Base-by-base conservation (phyloP, 805 yeast species). In the Zygoascus biomembranicola region DNA sequence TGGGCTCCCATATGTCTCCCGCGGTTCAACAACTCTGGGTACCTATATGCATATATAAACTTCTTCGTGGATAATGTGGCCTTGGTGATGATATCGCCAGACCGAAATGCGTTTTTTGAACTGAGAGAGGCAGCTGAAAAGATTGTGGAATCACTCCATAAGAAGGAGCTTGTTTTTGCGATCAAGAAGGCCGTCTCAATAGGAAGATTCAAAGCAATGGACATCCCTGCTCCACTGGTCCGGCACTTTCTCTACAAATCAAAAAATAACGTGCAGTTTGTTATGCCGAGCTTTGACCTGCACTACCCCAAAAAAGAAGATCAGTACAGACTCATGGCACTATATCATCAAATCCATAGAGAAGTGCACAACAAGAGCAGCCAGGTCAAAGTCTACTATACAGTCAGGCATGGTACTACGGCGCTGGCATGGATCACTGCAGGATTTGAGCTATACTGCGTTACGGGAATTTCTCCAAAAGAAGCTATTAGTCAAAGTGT, bases 1-100 rank as follows among this genome's bases (percentile, higher is more conserved):
- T 94, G 98, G 98, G 79, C 87, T 11, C 99, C 99, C 0, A 75
- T 92, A 0, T 92, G 99, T 67, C 75, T 92, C 66, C 96, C 98
- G 0, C 81, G 86, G 60, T 92, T 92, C 72, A 92, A 94, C 64
- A 72, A 88, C 1, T 82, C 82, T 58, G 99, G 99, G 9, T 94
- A 90, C 62, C 69, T 92, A 5, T 87, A 94, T 63, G 82, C 89
- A 11, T 88, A 85, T 62, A 85, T 90, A 45, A 82, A 81, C 54
- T 81, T 82, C 58, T 64, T 84, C 47, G 76, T 75, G 46, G 55
- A 64, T 41, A 56, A 72, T 58, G 52, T 67, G 59, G 64, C 78
- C 2, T 64, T 82, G 13, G 74, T 78, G 2, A 70, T 82, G 19
- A 69, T 82, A 8, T 78, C 85, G 54, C 84, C 90, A 0, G 88